Conservation (phyloP, 1,139 yeast species). For the Petasospora fabianii region DNA sequence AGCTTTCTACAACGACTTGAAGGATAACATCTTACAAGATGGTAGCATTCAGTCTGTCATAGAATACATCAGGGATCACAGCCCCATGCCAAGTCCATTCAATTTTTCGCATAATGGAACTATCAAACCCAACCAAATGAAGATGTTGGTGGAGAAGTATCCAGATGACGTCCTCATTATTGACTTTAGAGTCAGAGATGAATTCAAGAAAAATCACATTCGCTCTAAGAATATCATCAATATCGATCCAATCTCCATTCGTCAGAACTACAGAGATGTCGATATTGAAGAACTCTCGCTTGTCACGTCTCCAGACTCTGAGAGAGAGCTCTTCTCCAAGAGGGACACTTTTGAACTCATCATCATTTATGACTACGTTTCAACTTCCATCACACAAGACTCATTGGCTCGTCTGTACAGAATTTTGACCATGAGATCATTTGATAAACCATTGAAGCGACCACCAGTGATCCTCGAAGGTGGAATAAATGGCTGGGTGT, state of each 20-base stretch:
- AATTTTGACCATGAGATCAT: slow-evolving; percentile 36
- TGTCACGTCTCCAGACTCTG: slow-evolving; percentile 49
- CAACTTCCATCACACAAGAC: slow-evolving; percentile 7
- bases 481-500: slow-evolving; percentile 47
- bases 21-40: slow-evolving; percentile 7
- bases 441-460: slow-evolving; percentile 44
- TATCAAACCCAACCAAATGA: slow-evolving; percentile 11
- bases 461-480: slow-evolving; percentile 56
- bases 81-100: slow-evolving; percentile 13
- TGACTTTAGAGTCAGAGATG: slow-evolving; percentile 61
- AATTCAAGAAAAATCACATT: slow-evolving; percentile 59
- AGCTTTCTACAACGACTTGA: slow-evolving; percentile 11
- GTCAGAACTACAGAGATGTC: slow-evolving; percentile 45
- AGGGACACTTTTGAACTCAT: slow-evolving; percentile 57
- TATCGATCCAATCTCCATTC: slow-evolving; percentile 62
- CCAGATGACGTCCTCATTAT: slow-evolving; percentile 42
- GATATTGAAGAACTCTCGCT: slow-evolving; percentile 59
- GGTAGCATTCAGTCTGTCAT: slow-evolving; percentile 6
- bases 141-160: slow-evolving; percentile 21
- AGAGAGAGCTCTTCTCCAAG: slow-evolving; percentile 46
- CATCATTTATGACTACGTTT: slow-evolving; percentile 55
- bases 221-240: slow-evolving; percentile 53
- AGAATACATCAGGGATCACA: slow-evolving; percentile 4
- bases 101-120: slow-evolving; percentile 15
- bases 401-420: slow-evolving; percentile 31